phyloP scores from a whole-genome alignment of 2,329 filamentous ascomycete species.

The Cadophora sp. region DNA sequence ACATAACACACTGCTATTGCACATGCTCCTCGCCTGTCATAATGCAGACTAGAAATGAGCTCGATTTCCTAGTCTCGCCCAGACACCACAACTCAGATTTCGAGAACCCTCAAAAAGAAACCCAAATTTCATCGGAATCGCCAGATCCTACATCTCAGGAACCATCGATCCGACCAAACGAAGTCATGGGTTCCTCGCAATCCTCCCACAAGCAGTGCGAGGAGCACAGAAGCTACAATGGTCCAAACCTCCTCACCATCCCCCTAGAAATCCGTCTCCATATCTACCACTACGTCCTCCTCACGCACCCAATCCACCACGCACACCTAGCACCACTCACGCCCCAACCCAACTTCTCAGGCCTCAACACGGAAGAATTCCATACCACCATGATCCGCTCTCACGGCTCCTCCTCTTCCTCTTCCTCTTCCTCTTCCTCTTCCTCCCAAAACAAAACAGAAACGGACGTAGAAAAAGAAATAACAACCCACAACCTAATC shows the following conservation, averaged over 20 bases:
- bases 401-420: background rate
- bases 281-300: slow-evolving; percentile 54
- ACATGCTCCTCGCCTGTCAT: background rate
- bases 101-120: background rate
- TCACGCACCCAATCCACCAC: slow-evolving; percentile 49
- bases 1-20: background rate
- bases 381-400: slow-evolving; percentile 17
- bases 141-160: slow-evolving; percentile 13
- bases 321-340: slow-evolving; percentile 48
- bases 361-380: slow-evolving; percentile 21
- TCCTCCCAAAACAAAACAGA: background rate
- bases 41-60: slow-evolving; percentile 1
- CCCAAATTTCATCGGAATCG: background rate
- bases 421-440: background rate
- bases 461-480: background rate
- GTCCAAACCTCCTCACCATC: slow-evolving; percentile 46
- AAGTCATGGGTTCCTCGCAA: background rate
- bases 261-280: slow-evolving; percentile 55
- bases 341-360: slow-evolving; percentile 15
- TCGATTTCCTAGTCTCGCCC: slow-evolving; percentile 1
- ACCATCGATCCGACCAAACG: background rate
- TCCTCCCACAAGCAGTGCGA: background rate
- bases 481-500: slow-evolving; percentile 8
- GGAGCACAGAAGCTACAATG: background rate
- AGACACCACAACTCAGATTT: slow-evolving; percentile 2